Evolutionary conservation across 495 filamentous ascomycete genomes (phyloP).

Genomic region (Cercophora newfieldiana): DNA sequence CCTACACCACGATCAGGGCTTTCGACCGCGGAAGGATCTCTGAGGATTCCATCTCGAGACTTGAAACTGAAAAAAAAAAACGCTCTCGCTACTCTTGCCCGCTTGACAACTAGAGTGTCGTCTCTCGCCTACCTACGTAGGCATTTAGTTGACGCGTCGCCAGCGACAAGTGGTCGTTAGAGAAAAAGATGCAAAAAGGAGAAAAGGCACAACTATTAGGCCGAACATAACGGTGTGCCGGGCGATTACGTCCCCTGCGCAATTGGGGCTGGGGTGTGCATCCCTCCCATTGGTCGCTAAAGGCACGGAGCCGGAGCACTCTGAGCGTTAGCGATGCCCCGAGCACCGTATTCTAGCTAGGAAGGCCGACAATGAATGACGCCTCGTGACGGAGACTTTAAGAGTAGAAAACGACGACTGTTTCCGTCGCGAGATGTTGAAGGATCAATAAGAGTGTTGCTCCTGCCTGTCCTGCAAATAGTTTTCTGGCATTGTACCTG

Average conservation of each 20-base stretch:
- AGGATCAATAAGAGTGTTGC: not conserved
- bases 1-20: not conserved
- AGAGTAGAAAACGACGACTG: not conserved
- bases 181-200: not conserved
- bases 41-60: not conserved
- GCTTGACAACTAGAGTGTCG: no score
- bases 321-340: not conserved
- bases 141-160: not conserved
- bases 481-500: no score
- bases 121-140: not conserved
- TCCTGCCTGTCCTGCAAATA: no score
- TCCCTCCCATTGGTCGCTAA: not conserved
- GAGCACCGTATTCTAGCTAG: not conserved
- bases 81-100: not conserved
- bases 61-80: no score
- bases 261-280: not conserved
- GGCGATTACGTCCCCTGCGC: not conserved
- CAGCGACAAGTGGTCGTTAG: not conserved
- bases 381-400: not conserved
- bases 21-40: not conserved
- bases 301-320: not conserved
- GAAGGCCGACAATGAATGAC: not conserved
- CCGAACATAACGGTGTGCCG: slow-evolving; percentile 1
- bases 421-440: not conserved
- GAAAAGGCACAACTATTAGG: slow-evolving; percentile 17